Base-by-base conservation (phyloP, 164 flowering plant species). In the Liquidambar formosana region DNA sequence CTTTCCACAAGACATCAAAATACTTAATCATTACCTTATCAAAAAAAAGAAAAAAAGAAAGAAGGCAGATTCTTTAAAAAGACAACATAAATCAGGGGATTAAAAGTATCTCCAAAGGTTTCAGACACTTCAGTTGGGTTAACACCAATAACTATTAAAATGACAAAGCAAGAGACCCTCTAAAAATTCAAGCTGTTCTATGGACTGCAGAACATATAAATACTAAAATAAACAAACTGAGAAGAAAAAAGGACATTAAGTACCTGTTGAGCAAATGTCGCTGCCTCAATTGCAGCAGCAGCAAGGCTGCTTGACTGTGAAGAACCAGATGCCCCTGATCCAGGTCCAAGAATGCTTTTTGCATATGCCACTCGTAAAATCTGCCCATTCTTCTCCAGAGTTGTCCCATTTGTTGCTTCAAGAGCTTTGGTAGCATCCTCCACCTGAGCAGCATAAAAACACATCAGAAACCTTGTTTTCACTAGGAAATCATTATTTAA, bases 201-300 rank as follows among this genome's bases (percentile, higher is more conserved):
- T 33, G 41, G 41, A 33, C 41, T 6, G 41, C 6, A 6, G 41
- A 33, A 33, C 41, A 33, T 61, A 8, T 14, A 8, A 9, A 16
- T 13, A 61, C 8, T 8, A 43, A 61, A 15, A 21, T 5, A 11
- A 44, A 27, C 19, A 63, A 19, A 63, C 33, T 46, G 4, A 1
- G 28, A 10, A 61, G 1, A 64, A 23, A 33, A 48, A 25, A 38
- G 4, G n/a, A 28, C 28, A 28, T n/a, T 8, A 33, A n/a, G 25
- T 60, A 96, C 99, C 96, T 96, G 99, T 63, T 96, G 99, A 57
- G 99, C 79, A 88, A 96, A 96, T 65, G 98, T 75, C 23, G 99
- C 99, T 14, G 99, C 99, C 80, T 96, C 97, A 84, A 96, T 96
- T 73, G 99, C 99, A 72, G 99, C 99, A 74, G 98, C 99, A 63